Conservation (phyloP, 139 green algal genomes). For the Chlorella sp. region DNA sequence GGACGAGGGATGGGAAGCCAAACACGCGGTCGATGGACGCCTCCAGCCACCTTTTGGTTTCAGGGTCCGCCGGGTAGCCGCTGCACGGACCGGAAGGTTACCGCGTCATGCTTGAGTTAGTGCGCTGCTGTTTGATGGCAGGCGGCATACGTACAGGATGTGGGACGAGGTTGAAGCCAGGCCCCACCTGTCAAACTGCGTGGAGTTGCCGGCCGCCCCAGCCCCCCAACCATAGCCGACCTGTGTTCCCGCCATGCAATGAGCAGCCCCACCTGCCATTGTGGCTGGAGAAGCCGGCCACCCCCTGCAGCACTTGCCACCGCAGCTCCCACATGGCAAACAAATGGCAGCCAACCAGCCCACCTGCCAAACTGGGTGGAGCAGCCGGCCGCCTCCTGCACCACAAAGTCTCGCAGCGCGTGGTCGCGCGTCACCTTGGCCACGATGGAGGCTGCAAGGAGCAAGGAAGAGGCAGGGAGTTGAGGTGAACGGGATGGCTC, state of each 20-base stretch:
- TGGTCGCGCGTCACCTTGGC: slow-evolving; percentile 82
- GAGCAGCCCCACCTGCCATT: too few species aligned
- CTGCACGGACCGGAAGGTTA: neutral
- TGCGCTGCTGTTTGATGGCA: too few species aligned
- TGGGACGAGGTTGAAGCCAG: too few species aligned
- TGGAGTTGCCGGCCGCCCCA: too few species aligned
- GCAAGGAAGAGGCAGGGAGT: neutral
- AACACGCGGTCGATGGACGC: slow-evolving; percentile 77
- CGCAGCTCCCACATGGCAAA: neutral
- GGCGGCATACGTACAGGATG: neutral
- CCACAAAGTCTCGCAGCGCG: slow-evolving; percentile 32
- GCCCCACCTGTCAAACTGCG: too few species aligned
- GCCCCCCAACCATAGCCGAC: too few species aligned
- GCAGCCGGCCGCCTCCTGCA: slow-evolving; percentile 24
- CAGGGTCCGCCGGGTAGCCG: slow-evolving; percentile 57
- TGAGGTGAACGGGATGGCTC: neutral
- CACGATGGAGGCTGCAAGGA: slow-evolving; percentile 86
- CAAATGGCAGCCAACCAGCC: neutral
- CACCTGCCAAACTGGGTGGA: slow-evolving; percentile 68
- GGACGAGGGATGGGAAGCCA: slow-evolving; percentile 81
- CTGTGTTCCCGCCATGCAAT: too few species aligned
- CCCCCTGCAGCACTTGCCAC: neutral
- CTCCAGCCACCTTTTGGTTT: slow-evolving; percentile 84
- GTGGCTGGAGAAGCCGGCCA: too few species aligned
- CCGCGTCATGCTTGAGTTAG: too few species aligned